phyloP scores from a whole-genome alignment of 768 basidiomycete genomes.

The Leucogyrophana mollusca region DNA sequence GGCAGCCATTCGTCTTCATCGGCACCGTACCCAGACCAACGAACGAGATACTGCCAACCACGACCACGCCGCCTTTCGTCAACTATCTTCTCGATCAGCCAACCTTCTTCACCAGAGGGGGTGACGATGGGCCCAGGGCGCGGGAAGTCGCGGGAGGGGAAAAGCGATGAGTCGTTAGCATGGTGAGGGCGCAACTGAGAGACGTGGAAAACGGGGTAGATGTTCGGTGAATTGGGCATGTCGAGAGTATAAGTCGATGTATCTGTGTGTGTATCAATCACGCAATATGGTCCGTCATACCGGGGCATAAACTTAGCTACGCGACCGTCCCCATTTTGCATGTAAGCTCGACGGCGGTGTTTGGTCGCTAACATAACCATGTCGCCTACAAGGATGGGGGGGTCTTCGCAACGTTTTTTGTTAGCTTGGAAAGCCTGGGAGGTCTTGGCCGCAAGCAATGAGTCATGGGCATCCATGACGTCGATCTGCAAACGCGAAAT shows the following conservation, averaged over 20 bases:
- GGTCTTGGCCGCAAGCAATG: constrained; percentile 18
- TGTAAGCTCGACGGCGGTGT: constrained; percentile 25
- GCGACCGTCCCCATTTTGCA: constrained; percentile 15
- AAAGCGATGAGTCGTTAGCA: constrained; percentile 35
- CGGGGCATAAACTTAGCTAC: constrained; percentile 43
- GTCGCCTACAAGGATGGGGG: constrained; percentile 28
- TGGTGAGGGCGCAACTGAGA: constrained; percentile 25
- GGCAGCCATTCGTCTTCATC: constrained; percentile 9
- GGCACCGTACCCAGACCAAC: constrained; percentile 12
- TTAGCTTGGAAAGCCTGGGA: constrained; percentile 20
- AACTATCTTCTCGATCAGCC: constrained; percentile 5
- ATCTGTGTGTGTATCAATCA: constrained; percentile 13
- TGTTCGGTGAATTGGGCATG: constrained; percentile 19
- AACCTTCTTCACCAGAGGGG: background rate
- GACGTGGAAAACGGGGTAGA: constrained; percentile 35
- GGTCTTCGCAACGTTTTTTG: constrained; percentile 13
- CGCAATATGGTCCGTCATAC: constrained; percentile 27
- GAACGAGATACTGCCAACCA: constrained; percentile 16
- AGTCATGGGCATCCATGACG: constrained; percentile 21
- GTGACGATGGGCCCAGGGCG: constrained; percentile 1
- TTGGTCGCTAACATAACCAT: constrained; percentile 34
- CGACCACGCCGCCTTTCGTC: constrained; percentile 11
- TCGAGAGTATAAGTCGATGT: constrained; percentile 23
- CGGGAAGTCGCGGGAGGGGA: constrained; percentile 27
- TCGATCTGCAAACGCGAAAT: constrained; percentile 3